A percentile compares a stretch with the other conserved stretches of the same genome.
Evolutionary conservation across 2,329 filamentous ascomycete genomes (phyloP).

Genomic region (Colletotrichum sp.): DNA sequence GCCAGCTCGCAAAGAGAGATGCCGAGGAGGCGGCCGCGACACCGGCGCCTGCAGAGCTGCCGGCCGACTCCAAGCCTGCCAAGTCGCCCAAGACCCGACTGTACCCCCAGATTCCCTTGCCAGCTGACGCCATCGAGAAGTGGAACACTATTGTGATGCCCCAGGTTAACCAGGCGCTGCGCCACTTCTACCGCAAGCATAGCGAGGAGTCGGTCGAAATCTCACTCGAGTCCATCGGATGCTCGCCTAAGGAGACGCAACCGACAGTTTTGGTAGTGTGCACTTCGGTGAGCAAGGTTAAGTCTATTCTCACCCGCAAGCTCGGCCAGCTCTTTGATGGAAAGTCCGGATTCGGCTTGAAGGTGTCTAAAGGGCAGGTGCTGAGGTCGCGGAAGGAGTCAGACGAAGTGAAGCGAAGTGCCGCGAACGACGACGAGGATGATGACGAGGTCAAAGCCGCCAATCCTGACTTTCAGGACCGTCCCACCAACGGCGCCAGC

Average conservation of each 20-base stretch:
- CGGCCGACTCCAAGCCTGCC: conserved; percentile 1
- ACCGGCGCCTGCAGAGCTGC: not conserved
- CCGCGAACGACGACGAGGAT: conserved; percentile 42
- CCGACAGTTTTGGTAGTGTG: conserved; percentile 82
- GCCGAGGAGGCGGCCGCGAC: not conserved
- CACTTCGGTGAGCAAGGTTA: conserved; percentile 75
- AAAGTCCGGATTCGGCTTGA: conserved; percentile 66
- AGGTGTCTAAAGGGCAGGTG: conserved; percentile 74
- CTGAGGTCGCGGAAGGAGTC: conserved; percentile 60
- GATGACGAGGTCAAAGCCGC: conserved; percentile 47
- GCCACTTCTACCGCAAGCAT: conserved; percentile 74
- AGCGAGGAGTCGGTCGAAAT: conserved; percentile 77
- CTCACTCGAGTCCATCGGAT: conserved; percentile 76
- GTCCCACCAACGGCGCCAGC: conserved; percentile 84
- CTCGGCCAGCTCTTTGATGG: conserved; percentile 70
- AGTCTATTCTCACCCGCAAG: conserved; percentile 72
- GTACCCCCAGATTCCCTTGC: conserved; percentile 63
- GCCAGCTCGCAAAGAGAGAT: conserved; percentile 4
- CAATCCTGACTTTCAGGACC: conserved; percentile 80
- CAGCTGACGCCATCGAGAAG: conserved; percentile 67
- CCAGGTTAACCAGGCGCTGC: conserved; percentile 73
- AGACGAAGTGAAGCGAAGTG: conserved; percentile 36
- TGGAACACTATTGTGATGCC: conserved; percentile 78
- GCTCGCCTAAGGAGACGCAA: conserved; percentile 67
- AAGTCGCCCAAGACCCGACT: conserved; percentile 53